These are phyloP conservation scores for Penicillium sp. DNA, from an alignment of 2,329 filamentous ascomycete genomes.

Conservation along the genomic window DNA sequence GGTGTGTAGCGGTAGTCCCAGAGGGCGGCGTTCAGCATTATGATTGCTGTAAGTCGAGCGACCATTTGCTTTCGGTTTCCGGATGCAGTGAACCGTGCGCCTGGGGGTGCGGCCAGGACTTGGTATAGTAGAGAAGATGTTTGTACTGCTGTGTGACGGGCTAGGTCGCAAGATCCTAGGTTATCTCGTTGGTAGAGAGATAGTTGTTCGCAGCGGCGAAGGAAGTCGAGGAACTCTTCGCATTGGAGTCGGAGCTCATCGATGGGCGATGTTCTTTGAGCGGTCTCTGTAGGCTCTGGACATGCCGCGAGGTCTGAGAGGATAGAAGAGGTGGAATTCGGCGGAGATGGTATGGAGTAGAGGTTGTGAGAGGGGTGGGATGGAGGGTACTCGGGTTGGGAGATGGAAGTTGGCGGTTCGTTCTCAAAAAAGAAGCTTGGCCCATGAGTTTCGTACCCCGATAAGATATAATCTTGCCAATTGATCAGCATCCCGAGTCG, in stretches of 20 bases:
- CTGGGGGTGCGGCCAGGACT: conserved; percentile 35
- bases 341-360: conserved; percentile 23
- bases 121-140: conserved; percentile 31
- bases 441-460: conserved; percentile 37
- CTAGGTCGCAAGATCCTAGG: conserved; percentile 11
- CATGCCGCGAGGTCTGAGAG: conserved; percentile 12
- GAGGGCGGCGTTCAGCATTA: conserved; percentile 40
- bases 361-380: conserved; percentile 5
- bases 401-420: conserved; percentile 9
- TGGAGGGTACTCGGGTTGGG: conserved; percentile 4
- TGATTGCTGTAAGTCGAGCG: conserved; percentile 34
- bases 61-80: conserved; percentile 42
- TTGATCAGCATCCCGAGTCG: conserved; percentile 42
- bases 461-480: conserved; percentile 44
- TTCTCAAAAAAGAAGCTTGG: conserved; percentile 37
- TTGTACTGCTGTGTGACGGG: conserved; percentile 30
- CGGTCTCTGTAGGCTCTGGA: background rate
- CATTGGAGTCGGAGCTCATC: conserved; percentile 38
- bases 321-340: conserved; percentile 17
- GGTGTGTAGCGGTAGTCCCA: conserved; percentile 41
- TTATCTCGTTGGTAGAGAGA: conserved; percentile 29
- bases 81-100: conserved; percentile 33
- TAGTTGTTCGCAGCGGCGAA: conserved; percentile 39
- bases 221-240: conserved; percentile 39
- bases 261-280: conserved; percentile 15